Conservation (phyloP, 768 basidiomycete genomes). For the Tulasnella sp. region DNA sequence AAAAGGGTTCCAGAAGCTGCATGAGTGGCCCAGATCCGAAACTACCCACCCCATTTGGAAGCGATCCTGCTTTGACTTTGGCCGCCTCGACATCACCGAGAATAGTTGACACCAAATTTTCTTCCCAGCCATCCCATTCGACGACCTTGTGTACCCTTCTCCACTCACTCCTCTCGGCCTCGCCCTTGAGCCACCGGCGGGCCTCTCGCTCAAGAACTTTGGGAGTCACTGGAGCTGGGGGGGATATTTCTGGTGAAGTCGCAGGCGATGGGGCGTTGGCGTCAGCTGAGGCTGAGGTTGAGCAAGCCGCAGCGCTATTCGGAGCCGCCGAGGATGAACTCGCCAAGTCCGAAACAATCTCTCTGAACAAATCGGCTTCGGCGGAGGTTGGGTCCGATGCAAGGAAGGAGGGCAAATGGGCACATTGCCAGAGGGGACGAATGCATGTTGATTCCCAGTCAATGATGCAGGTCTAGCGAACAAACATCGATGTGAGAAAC, state of each 20-base stretch:
- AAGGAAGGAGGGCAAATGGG: constrained; percentile 75
- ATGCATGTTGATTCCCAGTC: constrained; percentile 92
- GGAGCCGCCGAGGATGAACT: neutral
- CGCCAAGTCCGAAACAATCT: constrained; percentile 16
- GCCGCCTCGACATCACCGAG: constrained; percentile 44
- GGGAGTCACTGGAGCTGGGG: constrained; percentile 15
- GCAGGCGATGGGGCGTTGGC: neutral
- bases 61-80: neutral
- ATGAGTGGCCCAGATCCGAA: neutral
- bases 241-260: constrained; percentile 29
- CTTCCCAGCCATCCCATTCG: constrained; percentile 92
- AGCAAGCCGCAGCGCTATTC: constrained; percentile 31
- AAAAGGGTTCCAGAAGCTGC: neutral
- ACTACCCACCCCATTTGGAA: neutral
- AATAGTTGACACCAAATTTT: constrained; percentile 71
- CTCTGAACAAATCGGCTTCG: constrained; percentile 23
- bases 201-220: constrained; percentile 14
- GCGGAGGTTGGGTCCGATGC: constrained; percentile 45
- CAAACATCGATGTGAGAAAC: constrained; percentile 5
- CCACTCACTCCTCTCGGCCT: constrained; percentile 58
- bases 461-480: constrained; percentile 69
- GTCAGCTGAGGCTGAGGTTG: neutral
- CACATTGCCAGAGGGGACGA: constrained; percentile 78
- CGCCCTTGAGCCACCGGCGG: constrained; percentile 69
- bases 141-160: constrained; percentile 74